Evolutionary conservation across 768 basidiomycete genomes (phyloP).

Genomic region (Phanerochaete carnosa): DNA sequence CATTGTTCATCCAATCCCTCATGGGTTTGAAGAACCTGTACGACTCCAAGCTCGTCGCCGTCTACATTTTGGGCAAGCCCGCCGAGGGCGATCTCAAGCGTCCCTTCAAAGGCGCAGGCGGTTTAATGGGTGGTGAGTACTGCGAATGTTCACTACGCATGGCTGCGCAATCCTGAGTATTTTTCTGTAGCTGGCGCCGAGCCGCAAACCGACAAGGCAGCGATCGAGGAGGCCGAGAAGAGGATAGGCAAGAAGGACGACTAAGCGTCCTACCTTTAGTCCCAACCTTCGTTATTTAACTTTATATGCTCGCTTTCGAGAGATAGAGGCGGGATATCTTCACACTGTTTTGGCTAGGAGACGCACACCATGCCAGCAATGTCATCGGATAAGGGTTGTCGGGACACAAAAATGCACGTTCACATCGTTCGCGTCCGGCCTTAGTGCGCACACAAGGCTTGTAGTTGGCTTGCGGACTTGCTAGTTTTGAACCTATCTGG

Average conservation of each 20-base stretch:
- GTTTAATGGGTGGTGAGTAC: slow-evolving; percentile 67
- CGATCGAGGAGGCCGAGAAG: slow-evolving; percentile 89
- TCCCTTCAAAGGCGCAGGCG: slow-evolving; percentile 74
- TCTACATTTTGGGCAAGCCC: slow-evolving; percentile 76
- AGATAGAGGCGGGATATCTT: neutral
- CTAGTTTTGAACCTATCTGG: too few species aligned
- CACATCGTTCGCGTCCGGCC: neutral
- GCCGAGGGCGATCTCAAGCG: slow-evolving; percentile 86
- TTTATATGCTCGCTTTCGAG: neutral
- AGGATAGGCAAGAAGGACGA: slow-evolving; percentile 79
- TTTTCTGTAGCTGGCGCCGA: slow-evolving; percentile 44
- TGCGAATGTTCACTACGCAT: neutral
- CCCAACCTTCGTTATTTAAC: neutral
- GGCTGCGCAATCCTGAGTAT: neutral
- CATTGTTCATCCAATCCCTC: slow-evolving; percentile 90
- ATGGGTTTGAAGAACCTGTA: slow-evolving; percentile 93
- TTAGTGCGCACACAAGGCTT: too few species aligned
- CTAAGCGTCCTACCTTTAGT: slow-evolving; percentile 28
- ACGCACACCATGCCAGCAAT: neutral
- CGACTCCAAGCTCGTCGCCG: slow-evolving; percentile 80
- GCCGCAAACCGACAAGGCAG: slow-evolving; percentile 83
- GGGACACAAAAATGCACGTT: neutral
- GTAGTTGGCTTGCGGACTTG: too few species aligned
- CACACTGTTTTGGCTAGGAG: neutral
- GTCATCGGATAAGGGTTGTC: neutral